Evolutionary conservation across 2,329 filamentous ascomycete genomes (phyloP).

Genomic region (Ophiocordyceps sinensis): DNA sequence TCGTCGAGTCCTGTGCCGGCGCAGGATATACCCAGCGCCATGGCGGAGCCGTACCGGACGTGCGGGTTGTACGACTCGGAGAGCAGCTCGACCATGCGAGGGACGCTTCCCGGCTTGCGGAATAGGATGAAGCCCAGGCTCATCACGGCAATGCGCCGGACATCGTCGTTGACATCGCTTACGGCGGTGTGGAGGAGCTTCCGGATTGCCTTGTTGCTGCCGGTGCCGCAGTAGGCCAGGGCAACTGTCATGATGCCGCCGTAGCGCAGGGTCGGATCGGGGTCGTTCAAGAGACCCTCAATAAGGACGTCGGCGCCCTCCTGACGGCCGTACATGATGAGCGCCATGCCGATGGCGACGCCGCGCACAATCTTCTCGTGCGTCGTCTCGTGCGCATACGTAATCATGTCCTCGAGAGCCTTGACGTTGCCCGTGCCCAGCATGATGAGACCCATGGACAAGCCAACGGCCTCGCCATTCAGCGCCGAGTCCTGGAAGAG

Average conservation of each 20-base stretch:
- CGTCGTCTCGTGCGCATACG: conserved; percentile 93
- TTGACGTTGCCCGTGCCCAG: conserved; percentile 91
- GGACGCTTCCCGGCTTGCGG: conserved; percentile 91
- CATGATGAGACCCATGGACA: conserved; percentile 97
- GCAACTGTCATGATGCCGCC: conserved; percentile 99
- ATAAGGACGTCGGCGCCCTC: conserved; percentile 92
- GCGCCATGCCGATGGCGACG: conserved; percentile 86
- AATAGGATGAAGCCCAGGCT: conserved; percentile 97
- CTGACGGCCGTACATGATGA: conserved; percentile 96
- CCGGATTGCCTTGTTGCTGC: conserved; percentile 96
- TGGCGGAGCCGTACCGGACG: conserved; percentile 91
- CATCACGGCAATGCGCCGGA: conserved; percentile 91
- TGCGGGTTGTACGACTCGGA: conserved; percentile 99
- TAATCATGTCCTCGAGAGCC: conserved; percentile 90
- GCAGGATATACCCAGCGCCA: conserved; percentile 96
- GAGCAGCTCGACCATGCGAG: conserved; percentile 95
- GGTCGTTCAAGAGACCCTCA: conserved; percentile 81
- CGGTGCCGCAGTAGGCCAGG: conserved; percentile 89
- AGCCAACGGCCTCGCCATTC: conserved; percentile 89
- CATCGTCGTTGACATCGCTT: conserved; percentile 95
- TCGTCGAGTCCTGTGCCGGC: conserved; percentile 92
- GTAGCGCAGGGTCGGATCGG: conserved; percentile 85
- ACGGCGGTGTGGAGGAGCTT: conserved; percentile 92
- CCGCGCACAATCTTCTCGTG: conserved; percentile 98
- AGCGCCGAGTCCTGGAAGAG: conserved; percentile 89